These are phyloP conservation scores for Lichtheimia hyalospora DNA, from an alignment of 371 early-diverging fungal species.

Conservation along the genomic window DNA sequence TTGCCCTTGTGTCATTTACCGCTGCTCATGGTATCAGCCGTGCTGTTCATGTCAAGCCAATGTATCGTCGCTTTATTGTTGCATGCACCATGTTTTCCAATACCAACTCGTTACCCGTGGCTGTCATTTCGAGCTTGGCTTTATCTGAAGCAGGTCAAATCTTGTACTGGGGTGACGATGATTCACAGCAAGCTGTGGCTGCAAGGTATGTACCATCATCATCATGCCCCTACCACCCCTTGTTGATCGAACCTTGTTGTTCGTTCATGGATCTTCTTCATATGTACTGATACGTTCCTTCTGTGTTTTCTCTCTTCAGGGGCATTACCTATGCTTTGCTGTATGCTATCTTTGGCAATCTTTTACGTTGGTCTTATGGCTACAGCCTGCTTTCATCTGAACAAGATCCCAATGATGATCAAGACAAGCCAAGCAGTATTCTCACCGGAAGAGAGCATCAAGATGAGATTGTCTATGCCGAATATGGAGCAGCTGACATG, in stretches of 20 bases:
- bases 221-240: background rate
- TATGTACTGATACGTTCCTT: too few species aligned
- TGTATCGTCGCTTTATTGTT: constrained; percentile 61
- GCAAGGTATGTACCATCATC: constrained; percentile 51
- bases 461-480: too few species aligned
- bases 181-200: constrained; percentile 63
- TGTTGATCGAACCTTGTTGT: too few species aligned
- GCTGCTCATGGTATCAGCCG: constrained; percentile 29
- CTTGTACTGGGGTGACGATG: constrained; percentile 58
- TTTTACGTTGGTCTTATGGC: constrained; percentile 78
- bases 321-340: constrained; percentile 77
- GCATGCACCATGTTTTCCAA: constrained; percentile 73
- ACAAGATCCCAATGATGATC: background rate
- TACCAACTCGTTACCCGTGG: constrained; percentile 74
- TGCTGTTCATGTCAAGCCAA: constrained; percentile 44
- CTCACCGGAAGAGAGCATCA: too few species aligned
- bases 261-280: too few species aligned
- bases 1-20: constrained; percentile 18
- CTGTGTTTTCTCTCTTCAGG: constrained; percentile 23
- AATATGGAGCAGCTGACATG: background rate
- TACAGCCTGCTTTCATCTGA: constrained; percentile 53
- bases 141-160: constrained; percentile 62
- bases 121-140: constrained; percentile 69
- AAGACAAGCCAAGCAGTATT: background rate
- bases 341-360: constrained; percentile 72